phyloP scores from a whole-genome alignment of 2,329 filamentous ascomycete species.

The Neonectria punicea region DNA sequence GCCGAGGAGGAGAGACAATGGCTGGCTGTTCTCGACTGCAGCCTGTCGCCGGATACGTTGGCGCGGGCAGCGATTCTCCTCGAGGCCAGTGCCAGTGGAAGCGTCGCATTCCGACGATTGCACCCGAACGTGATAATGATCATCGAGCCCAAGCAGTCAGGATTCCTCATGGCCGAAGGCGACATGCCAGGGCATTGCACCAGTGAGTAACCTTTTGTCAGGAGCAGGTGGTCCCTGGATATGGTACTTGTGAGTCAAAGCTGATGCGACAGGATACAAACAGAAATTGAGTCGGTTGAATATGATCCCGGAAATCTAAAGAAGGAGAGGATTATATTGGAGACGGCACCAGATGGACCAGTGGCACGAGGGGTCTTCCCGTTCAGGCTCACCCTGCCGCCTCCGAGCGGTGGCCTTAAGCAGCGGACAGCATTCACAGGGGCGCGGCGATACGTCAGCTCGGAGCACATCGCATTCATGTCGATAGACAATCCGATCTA shows the following conservation, averaged over 20 bases:
- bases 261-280: constrained; percentile 2
- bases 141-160: constrained; percentile 34
- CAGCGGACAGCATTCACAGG: constrained; percentile 42
- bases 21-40: constrained; percentile 44
- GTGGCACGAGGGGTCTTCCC: constrained; percentile 40
- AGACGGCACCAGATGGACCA: constrained; percentile 37
- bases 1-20: constrained; percentile 35
- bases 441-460: constrained; percentile 40
- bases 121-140: constrained; percentile 42
- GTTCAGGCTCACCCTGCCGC: constrained; percentile 39
- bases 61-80: constrained; percentile 41
- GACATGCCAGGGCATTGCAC: constrained; percentile 20
- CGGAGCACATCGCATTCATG: constrained; percentile 33
- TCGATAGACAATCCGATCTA: constrained; percentile 42
- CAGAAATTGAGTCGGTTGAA: constrained; percentile 40
- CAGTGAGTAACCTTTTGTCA: constrained; percentile 14
- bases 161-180: constrained; percentile 24
- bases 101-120: constrained; percentile 34
- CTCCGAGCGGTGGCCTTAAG: constrained; percentile 34
- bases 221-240: not conserved
- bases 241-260: not conserved
- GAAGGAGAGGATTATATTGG: constrained; percentile 39
- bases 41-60: constrained; percentile 40
- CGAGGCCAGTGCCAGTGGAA: constrained; percentile 34
- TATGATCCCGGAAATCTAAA: constrained; percentile 41